Evolutionary conservation across 1,284 basidiomycete species (phyloP).

Genomic region (Violaceomyces palustris): DNA sequence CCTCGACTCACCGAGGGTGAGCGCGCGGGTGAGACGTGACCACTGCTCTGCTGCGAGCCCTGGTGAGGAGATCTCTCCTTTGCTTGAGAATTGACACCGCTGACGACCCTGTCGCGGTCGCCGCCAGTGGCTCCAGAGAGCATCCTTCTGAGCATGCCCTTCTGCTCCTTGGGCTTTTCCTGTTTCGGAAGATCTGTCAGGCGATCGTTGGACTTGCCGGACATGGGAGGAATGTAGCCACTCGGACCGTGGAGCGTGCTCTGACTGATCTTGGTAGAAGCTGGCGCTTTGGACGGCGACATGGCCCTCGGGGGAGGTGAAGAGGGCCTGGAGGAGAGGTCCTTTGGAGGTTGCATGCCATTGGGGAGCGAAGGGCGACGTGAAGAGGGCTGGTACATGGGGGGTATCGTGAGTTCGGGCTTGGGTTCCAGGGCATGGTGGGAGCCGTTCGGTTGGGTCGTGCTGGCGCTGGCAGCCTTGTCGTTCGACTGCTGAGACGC

Average conservation of each 20-base stretch:
- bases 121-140: constrained; percentile 26
- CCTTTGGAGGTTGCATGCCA: neutral
- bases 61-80: constrained; percentile 18
- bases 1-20: constrained; percentile 24
- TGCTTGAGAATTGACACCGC: too few relatives aligned
- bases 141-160: constrained; percentile 48
- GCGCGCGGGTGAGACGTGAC: constrained; percentile 26
- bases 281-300: constrained; percentile 30
- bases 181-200: neutral
- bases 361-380: constrained; percentile 13
- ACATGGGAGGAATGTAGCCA: neutral
- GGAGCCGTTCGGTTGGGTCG: too few relatives aligned
- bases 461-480: too few relatives aligned
- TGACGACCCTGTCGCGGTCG: constrained; percentile 2
- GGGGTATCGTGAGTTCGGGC: too few relatives aligned
- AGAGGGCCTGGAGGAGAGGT: constrained; percentile 10
- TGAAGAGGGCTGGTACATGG: too few relatives aligned
- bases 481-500: too few relatives aligned
- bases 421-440: too few relatives aligned
- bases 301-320: constrained; percentile 39
- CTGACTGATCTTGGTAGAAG: constrained; percentile 32
- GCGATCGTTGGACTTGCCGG: too few relatives aligned
- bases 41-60: constrained; percentile 19
- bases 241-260: constrained; percentile 7
- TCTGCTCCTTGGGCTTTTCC: constrained; percentile 34